A percentile compares a stretch with the other conserved stretches of the same genome.
These are phyloP conservation scores for Avicennia marina DNA, from an alignment of 257 asterid genomes.

Conservation along the genomic window DNA sequence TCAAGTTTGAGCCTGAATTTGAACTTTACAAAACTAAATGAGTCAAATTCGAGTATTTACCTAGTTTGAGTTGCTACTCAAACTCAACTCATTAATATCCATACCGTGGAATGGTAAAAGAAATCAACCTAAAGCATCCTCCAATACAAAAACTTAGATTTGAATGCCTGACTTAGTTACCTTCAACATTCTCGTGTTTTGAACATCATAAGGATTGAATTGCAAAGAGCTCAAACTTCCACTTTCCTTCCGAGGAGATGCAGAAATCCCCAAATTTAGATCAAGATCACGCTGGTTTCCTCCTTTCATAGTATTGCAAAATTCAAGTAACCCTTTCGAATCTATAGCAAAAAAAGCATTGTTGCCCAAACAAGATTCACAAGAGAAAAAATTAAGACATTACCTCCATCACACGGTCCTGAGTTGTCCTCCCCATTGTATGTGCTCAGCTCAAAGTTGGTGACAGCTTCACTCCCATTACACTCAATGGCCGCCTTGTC, in stretches of 20 bases:
- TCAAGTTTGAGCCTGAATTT: no score
- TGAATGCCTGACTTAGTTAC: conserved; percentile 1
- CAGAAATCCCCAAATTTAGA: conserved; percentile 57
- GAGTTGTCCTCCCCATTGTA: conserved; percentile 24
- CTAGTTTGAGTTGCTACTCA: no score
- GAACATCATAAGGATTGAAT: conserved; percentile 33
- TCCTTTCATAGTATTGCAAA: conserved; percentile 16
- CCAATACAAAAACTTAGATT: not conserved
- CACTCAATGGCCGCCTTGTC: conserved; percentile 56
- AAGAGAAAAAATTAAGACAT: conserved; percentile 18
- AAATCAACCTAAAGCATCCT: not conserved
- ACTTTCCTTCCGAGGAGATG: conserved; percentile 31
- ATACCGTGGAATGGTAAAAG: not conserved
- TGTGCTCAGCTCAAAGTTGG: conserved; percentile 50
- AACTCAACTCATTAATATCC: no score
- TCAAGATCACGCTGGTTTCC: conserved; percentile 49
- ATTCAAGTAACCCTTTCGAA: not conserved
- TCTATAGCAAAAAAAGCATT: not conserved
- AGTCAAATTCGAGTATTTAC: no score
- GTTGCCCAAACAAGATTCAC: not conserved
- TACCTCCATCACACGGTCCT: conserved; percentile 13
- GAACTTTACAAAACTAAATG: not conserved
- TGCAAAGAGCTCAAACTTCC: conserved; percentile 22
- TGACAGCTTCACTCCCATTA: conserved; percentile 51
- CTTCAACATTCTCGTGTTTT: conserved; percentile 29